Percentiles rank a stretch among this genome's conserved stretches.
phyloP scores from a whole-genome alignment of 805 yeast species.

The Wickerhamomyces queroliae region DNA sequence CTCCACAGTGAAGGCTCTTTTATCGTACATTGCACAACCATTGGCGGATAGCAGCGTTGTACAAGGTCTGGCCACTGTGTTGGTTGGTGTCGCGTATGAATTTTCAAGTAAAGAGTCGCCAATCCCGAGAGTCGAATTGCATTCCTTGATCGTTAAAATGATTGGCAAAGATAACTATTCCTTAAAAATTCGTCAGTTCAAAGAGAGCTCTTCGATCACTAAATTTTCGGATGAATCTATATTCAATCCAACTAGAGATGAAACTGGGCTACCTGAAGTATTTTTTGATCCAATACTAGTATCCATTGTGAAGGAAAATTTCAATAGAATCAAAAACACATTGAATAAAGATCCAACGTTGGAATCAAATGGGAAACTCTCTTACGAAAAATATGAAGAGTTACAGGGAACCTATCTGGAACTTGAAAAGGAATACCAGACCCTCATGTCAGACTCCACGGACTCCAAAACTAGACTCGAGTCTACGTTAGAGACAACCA shows the following conservation, averaged over 20 bases:
- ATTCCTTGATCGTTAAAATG: constrained; percentile 57
- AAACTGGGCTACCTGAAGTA: constrained; percentile 83
- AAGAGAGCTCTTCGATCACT: constrained; percentile 49
- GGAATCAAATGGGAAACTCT: constrained; percentile 63
- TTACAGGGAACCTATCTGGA: constrained; percentile 25
- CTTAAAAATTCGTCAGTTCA: constrained; percentile 66
- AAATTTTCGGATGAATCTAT: constrained; percentile 49
- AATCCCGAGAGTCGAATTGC: constrained; percentile 51
- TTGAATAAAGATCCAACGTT: constrained; percentile 66
- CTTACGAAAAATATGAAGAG: constrained; percentile 44
- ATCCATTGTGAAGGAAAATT: constrained; percentile 62
- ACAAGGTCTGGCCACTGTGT: constrained; percentile 66
- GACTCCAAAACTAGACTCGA: constrained; percentile 25
- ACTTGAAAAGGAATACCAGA: constrained; percentile 30
- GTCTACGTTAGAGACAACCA: constrained; percentile 13
- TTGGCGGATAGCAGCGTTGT: constrained; percentile 48
- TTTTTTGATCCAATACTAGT: constrained; percentile 66
- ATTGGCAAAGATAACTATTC: constrained; percentile 79
- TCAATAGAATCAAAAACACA: constrained; percentile 60
- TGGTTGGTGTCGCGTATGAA: constrained; percentile 77
- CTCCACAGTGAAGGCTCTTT: constrained; percentile 57
- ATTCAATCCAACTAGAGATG: constrained; percentile 53
- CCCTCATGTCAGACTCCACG: constrained; percentile 25
- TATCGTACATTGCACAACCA: constrained; percentile 56
- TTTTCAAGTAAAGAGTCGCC: constrained; percentile 61